phyloP scores from a whole-genome alignment of 2,329 filamentous ascomycete species.

The Hawksworthiomyces lignivorus region DNA sequence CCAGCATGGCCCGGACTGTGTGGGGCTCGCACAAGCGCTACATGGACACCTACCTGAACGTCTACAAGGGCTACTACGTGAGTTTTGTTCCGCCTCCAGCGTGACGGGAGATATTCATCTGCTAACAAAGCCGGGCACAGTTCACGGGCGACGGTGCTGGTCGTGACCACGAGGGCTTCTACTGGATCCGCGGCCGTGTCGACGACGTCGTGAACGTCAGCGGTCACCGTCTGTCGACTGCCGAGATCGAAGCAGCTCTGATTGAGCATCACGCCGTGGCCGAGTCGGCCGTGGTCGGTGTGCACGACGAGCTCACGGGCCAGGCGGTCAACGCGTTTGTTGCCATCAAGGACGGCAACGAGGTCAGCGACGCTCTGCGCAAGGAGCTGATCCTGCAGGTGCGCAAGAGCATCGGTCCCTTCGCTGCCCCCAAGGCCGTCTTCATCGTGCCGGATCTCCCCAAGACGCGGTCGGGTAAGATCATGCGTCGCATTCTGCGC shows the following conservation, averaged over 20 bases:
- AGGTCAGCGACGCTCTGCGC: slow-evolving; percentile 68
- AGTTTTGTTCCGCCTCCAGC: no score
- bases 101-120: not conserved
- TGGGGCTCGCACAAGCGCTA: slow-evolving; percentile 98
- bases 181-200: slow-evolving; percentile 98
- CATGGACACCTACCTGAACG: slow-evolving; percentile 96
- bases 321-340: slow-evolving; percentile 98
- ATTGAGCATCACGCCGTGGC: slow-evolving; percentile 86
- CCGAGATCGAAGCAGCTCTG: slow-evolving; percentile 94
- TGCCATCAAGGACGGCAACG: slow-evolving; percentile 76
- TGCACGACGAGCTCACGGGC: slow-evolving; percentile 87
- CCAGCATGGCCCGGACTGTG: slow-evolving; percentile 95
- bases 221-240: slow-evolving; percentile 90
- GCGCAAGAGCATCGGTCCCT: slow-evolving; percentile 93
- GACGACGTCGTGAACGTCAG: slow-evolving; percentile 98
- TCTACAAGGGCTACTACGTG: slow-evolving; percentile 97
- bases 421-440: slow-evolving; percentile 90
- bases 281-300: slow-evolving; percentile 91
- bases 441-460: slow-evolving; percentile 88
- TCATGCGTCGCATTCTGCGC: slow-evolving; percentile 92
- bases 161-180: slow-evolving; percentile 96
- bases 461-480: slow-evolving; percentile 97
- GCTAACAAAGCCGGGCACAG: slow-evolving; percentile 30
- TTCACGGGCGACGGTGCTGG: slow-evolving; percentile 92
- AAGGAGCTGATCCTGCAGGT: slow-evolving; percentile 95